Conservation (phyloP, 1,284 basidiomycete species). For the Ustilago loliicola region DNA sequence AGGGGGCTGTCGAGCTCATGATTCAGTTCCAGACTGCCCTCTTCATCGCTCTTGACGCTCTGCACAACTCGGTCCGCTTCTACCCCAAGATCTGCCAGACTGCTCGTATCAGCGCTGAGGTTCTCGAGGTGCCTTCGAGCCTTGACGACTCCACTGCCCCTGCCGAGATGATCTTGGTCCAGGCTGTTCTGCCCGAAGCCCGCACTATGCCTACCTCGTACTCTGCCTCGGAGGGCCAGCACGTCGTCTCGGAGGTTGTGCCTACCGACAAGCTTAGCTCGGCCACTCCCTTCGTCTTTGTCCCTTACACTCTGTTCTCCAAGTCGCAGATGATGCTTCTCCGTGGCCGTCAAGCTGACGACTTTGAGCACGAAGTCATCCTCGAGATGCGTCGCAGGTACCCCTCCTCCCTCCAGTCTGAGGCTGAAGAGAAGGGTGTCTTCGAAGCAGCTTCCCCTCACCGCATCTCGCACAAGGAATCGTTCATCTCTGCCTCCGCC, state of each 20-base stretch:
- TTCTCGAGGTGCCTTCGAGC: conserved; percentile 72
- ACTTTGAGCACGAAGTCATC: conserved; percentile 70
- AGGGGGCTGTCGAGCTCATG: conserved; percentile 70
- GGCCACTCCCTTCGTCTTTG: conserved; percentile 73
- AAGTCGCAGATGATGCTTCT: conserved; percentile 73
- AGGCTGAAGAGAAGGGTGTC: conserved; percentile 61
- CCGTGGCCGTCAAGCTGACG: conserved; percentile 70
- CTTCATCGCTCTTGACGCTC: conserved; percentile 73
- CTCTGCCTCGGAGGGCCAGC: conserved; percentile 69
- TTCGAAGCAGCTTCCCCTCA: conserved; percentile 11
- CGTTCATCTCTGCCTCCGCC: conserved; percentile 23
- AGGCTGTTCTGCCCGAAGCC: conserved; percentile 72
- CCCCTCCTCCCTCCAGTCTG: conserved; percentile 49
- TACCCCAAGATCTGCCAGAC: conserved; percentile 72
- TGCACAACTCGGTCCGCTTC: conserved; percentile 72
- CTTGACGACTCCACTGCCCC: conserved; percentile 66
- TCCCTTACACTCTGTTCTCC: conserved; percentile 73
- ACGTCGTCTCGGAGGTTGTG: conserved; percentile 59
- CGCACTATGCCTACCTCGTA: conserved; percentile 60
- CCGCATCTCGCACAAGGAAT: conserved; percentile 36
- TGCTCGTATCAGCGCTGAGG: conserved; percentile 73
- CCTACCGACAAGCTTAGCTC: conserved; percentile 71
- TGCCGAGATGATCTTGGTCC: conserved; percentile 72
- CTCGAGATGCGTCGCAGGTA: conserved; percentile 71
- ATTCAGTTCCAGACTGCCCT: conserved; percentile 74